phyloP scores from a whole-genome alignment of 176 grass and related monocot genomes.

The Lolium rigidum region DNA sequence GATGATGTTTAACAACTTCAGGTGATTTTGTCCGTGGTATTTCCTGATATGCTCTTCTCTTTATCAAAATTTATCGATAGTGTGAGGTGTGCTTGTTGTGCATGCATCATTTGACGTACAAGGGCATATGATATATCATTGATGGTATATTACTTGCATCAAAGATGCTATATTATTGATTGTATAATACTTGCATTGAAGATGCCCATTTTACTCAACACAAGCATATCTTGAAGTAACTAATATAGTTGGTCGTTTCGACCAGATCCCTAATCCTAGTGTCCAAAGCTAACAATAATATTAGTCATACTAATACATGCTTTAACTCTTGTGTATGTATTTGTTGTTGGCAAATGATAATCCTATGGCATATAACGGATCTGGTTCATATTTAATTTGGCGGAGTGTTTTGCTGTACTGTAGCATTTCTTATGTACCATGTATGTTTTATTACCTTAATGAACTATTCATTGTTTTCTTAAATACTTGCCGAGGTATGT shows the following conservation, averaged over 20 bases:
- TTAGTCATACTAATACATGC: no score
- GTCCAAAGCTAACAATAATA: not conserved
- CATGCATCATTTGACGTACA: not conserved
- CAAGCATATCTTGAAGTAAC: not conserved
- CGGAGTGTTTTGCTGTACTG: no score
- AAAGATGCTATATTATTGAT: not conserved
- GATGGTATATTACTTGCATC: slow-evolving; percentile 4
- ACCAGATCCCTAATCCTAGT: not conserved
- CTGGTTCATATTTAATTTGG: no score
- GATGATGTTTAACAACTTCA: not conserved
- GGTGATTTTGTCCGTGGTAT: not conserved
- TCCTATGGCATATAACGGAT: no score
- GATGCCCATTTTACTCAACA: slow-evolving; percentile 1
- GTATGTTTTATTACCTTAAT: no score
- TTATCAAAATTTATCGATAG: not conserved
- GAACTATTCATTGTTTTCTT: no score
- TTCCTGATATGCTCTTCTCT: no score
- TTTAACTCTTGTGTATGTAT: no score
- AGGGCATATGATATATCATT: not conserved
- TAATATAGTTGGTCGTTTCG: not conserved
- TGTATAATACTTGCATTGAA: slow-evolving; percentile 8
- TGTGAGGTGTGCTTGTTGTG: not conserved
- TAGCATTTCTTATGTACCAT: no score
- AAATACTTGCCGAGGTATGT: no score
- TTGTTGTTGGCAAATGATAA: no score